Evolutionary conservation across 169 alveolate species (phyloP).

Genomic region (Babesia bovis): DNA sequence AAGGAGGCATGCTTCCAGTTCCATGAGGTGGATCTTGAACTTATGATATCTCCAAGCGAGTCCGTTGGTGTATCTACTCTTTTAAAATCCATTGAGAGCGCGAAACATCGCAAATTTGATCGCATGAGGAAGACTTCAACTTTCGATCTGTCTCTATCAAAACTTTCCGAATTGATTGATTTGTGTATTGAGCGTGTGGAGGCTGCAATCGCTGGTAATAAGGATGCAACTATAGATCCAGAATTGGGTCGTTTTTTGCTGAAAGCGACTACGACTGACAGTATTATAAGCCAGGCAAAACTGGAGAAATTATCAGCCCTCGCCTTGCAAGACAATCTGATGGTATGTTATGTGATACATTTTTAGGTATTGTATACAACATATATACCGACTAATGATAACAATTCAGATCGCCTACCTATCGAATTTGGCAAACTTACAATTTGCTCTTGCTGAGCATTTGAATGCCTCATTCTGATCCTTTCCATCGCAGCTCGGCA

Average conservation of each 20-base stretch:
- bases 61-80: conserved; percentile 62
- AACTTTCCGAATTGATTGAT: conserved; percentile 51
- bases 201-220: conserved; percentile 41
- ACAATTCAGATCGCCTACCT: conserved; percentile 67
- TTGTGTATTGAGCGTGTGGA: conserved; percentile 49
- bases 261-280: conserved; percentile 74
- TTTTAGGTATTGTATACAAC: neutral
- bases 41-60: conserved; percentile 70
- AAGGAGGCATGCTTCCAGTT: conserved; percentile 83
- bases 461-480: conserved; percentile 78
- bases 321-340: conserved; percentile 83
- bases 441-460: conserved; percentile 84
- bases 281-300: conserved; percentile 70
- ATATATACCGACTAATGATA: no score
- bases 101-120: conserved; percentile 51
- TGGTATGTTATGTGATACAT: conserved; percentile 54
- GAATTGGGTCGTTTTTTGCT: conserved; percentile 82
- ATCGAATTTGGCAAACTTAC: conserved; percentile 78
- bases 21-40: conserved; percentile 84
- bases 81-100: conserved; percentile 54
- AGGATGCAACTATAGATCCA: conserved; percentile 67
- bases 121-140: conserved; percentile 31
- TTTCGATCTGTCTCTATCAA: conserved; percentile 32
- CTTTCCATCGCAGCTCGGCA: conserved; percentile 48
- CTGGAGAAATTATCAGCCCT: conserved; percentile 81